Evolutionary conservation across 371 early-diverging fungal species (phyloP).

Genomic region (Parasitella parasitica): DNA sequence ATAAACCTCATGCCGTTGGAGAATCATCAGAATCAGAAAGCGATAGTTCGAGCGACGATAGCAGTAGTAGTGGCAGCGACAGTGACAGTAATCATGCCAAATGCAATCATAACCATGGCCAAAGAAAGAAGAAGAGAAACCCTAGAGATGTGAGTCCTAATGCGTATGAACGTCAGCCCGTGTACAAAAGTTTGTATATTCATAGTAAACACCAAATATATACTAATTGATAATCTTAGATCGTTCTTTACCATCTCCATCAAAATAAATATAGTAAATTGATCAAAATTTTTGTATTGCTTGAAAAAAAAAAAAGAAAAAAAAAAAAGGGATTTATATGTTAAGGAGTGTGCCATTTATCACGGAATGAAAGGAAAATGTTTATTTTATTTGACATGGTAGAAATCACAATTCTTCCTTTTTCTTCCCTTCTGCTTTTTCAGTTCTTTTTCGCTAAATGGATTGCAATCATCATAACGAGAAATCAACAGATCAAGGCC

Average conservation of each 20-base stretch:
- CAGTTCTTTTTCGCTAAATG: background rate
- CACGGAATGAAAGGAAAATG: background rate
- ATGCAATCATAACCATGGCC: constrained; percentile 26
- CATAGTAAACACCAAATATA: background rate
- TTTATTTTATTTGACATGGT: background rate
- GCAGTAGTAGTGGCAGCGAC: constrained; percentile 39
- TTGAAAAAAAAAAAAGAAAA: background rate
- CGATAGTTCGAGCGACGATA: constrained; percentile 32
- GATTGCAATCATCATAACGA: background rate
- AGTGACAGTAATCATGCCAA: constrained; percentile 36
- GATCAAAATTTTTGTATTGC: background rate
- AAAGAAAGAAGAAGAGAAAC: constrained; percentile 33
- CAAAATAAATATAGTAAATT: constrained; percentile 2
- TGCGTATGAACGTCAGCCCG: constrained; percentile 72
- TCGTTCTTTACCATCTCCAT: constrained; percentile 3
- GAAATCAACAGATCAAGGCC: background rate
- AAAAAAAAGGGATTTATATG: background rate
- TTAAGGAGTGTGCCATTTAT: background rate
- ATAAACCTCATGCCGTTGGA: constrained; percentile 70
- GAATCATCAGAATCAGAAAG: constrained; percentile 68
- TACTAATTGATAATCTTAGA: background rate
- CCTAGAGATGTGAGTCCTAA: constrained; percentile 61
- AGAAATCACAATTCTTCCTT: background rate
- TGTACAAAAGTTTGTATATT: constrained; percentile 45
- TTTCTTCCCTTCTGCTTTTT: background rate